A percentile compares a stretch with the other conserved stretches of the same genome.
Conservation (phyloP, 495 filamentous ascomycete species). For the Podospora appendiculata region DNA sequence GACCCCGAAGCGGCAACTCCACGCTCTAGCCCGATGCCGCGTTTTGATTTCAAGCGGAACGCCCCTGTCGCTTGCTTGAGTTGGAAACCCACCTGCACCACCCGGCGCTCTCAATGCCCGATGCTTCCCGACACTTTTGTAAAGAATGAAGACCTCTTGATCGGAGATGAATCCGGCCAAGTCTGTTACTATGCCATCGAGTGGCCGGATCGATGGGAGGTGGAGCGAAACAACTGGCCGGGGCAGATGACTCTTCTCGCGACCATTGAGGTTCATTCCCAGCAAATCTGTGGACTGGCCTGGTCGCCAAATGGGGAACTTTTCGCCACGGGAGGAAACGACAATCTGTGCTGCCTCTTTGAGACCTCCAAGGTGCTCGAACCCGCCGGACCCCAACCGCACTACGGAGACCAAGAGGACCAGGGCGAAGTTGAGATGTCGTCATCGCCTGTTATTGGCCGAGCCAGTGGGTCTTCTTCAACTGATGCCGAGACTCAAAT, state of each 20-base stretch:
- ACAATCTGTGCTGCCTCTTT: slow-evolving; percentile 83
- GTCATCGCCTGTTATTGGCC: neutral
- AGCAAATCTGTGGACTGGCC: slow-evolving; percentile 86
- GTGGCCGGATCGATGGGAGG: slow-evolving; percentile 60
- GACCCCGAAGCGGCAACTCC: slow-evolving; percentile 5
- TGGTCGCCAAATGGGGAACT: slow-evolving; percentile 73
- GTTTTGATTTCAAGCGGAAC: slow-evolving; percentile 67
- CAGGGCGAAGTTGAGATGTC: neutral
- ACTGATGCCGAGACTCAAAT: neutral
- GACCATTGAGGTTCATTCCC: slow-evolving; percentile 69
- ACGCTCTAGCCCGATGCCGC: slow-evolving; percentile 28
- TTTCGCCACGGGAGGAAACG: slow-evolving; percentile 88
- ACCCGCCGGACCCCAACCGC: neutral
- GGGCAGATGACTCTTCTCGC: slow-evolving; percentile 72
- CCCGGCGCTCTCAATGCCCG: slow-evolving; percentile 30
- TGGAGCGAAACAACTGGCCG: slow-evolving; percentile 55
- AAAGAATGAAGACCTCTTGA: slow-evolving; percentile 70
- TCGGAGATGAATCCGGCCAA: slow-evolving; percentile 80
- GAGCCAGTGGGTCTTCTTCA: too few species aligned
- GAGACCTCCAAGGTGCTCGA: slow-evolving; percentile 54
- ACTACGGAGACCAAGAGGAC: neutral
- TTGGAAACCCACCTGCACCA: slow-evolving; percentile 49
- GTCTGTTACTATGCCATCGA: slow-evolving; percentile 87
- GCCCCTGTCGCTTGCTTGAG: slow-evolving; percentile 67
- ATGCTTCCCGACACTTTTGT: slow-evolving; percentile 29